Evolutionary conservation across 1,284 basidiomycete species (phyloP).

Genomic region (Apiotrichum laibachii): DNA sequence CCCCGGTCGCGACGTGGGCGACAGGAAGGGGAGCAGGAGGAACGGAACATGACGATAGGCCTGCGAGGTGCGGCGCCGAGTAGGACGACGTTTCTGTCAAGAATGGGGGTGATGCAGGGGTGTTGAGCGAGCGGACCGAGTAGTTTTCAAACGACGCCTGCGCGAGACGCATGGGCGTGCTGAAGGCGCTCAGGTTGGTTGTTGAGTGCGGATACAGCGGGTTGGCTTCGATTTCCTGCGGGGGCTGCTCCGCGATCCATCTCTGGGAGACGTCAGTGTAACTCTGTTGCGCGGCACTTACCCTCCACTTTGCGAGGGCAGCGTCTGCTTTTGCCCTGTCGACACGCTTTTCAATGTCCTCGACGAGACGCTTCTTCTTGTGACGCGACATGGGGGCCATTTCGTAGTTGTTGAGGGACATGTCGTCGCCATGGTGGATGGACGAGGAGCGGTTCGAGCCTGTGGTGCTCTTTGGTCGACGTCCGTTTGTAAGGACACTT

Average conservation of each 20-base stretch:
- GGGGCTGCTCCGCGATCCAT: slow-evolving; percentile 41
- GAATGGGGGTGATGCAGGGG: not conserved
- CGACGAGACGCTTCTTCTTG: slow-evolving; percentile 14
- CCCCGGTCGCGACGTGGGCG: slow-evolving; percentile 1
- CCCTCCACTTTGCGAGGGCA: slow-evolving; percentile 46
- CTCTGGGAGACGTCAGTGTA: slow-evolving; percentile 26
- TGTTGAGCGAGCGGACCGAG: slow-evolving; percentile 1
- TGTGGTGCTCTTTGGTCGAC: slow-evolving; percentile 10
- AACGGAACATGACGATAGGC: too few relatives aligned
- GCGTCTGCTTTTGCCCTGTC: slow-evolving; percentile 32
- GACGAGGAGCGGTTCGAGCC: slow-evolving; percentile 8
- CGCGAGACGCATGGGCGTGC: not conserved
- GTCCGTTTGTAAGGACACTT: not conserved
- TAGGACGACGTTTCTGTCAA: not conserved
- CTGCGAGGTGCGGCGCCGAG: not conserved
- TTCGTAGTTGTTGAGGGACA: slow-evolving; percentile 6
- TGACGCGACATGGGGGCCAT: slow-evolving; percentile 13
- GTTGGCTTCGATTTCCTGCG: slow-evolving; percentile 6
- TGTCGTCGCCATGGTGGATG: slow-evolving; percentile 3
- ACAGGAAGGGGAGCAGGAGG: not conserved
- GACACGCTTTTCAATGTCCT: slow-evolving; percentile 14
- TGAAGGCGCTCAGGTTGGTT: not conserved
- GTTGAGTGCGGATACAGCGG: slow-evolving; percentile 3
- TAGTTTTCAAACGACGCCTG: not conserved
- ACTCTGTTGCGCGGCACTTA: slow-evolving; percentile 19